Evolutionary conservation across 352 stramenopile genomes (phyloP).

Genomic region (Saprolegnia diclina): DNA sequence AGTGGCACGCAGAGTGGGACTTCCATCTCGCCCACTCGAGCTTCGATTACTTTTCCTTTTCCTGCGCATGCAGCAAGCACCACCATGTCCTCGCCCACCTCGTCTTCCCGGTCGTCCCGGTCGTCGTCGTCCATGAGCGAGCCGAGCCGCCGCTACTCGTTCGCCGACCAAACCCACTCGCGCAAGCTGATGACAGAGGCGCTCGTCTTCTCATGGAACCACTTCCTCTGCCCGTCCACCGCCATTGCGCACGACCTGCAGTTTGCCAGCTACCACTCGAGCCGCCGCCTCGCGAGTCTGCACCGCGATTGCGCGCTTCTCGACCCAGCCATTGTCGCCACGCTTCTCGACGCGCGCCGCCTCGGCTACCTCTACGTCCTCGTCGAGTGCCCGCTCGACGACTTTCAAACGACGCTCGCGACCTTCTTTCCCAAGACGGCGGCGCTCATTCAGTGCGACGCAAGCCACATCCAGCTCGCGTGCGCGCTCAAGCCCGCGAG

Average conservation of each 20-base stretch:
- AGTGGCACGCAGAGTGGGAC: background rate
- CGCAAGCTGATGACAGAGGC: constrained; percentile 2
- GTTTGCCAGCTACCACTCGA: constrained; percentile 1
- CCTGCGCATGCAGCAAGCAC: background rate
- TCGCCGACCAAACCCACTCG: background rate
- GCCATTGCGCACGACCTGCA: background rate
- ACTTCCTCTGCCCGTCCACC: background rate
- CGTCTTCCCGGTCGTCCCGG: background rate
- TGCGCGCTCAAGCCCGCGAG: constrained; percentile 3
- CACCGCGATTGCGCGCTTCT: background rate
- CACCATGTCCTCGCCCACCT: background rate
- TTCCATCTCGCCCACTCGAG: background rate
- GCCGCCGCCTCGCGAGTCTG: background rate
- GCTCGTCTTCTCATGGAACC: background rate
- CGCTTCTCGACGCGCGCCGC: background rate
- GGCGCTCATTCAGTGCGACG: background rate
- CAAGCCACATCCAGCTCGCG: constrained; percentile 1
- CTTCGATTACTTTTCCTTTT: constrained; percentile 5
- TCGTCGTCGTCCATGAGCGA: constrained; percentile 2
- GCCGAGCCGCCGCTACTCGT: background rate
- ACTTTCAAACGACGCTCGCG: constrained; percentile 3
- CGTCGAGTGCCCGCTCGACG: background rate
- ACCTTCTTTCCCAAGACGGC: constrained; percentile 3
- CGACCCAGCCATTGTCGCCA: background rate
- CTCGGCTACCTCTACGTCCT: constrained; percentile 4